A percentile compares a stretch with the other conserved stretches of the same genome.
Conservation (phyloP, 257 asterid genomes). For the Primulina huaijiensis region DNA sequence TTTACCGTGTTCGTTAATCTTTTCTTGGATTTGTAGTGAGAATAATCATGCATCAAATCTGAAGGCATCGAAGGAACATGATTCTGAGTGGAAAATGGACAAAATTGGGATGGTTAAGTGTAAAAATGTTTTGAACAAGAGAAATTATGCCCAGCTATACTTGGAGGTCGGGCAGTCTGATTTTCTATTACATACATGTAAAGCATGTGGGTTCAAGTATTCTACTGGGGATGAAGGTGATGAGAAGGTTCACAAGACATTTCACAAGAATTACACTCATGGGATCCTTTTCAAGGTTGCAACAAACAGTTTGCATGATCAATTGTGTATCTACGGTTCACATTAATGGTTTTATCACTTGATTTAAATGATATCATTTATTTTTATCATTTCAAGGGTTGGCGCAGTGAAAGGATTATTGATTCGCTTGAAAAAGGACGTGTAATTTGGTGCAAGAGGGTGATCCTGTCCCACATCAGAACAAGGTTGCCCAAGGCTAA, state of each 20-base stretch:
- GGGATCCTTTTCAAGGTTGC: constrained; percentile 74
- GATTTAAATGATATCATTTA: neutral
- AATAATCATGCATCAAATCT: constrained; percentile 24
- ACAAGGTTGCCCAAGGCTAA: constrained; percentile 46
- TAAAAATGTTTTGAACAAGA: constrained; percentile 53
- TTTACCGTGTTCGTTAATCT: neutral
- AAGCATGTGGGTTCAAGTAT: constrained; percentile 58
- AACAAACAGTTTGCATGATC: neutral
- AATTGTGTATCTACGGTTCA: neutral
- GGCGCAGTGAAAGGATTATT: constrained; percentile 62
- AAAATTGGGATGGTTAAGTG: constrained; percentile 26
- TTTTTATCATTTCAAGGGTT: constrained; percentile 43
- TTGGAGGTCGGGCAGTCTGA: constrained; percentile 80
- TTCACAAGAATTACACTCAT: constrained; percentile 73
- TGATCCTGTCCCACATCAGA: constrained; percentile 58
- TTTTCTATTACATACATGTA: constrained; percentile 61
- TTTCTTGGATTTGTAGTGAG: constrained; percentile 24
- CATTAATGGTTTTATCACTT: neutral
- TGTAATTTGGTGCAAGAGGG: constrained; percentile 61
- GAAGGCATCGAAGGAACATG: constrained; percentile 24
- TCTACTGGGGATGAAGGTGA: constrained; percentile 67
- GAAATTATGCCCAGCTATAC: constrained; percentile 64
- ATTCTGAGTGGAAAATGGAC: constrained; percentile 24
- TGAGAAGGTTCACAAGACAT: constrained; percentile 63
- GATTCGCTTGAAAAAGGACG: constrained; percentile 45